Percentiles rank a stretch among this genome's conserved stretches.
Evolutionary conservation across 257 asterid genomes (phyloP).

Genomic region (Nicotiana sylvestris): DNA sequence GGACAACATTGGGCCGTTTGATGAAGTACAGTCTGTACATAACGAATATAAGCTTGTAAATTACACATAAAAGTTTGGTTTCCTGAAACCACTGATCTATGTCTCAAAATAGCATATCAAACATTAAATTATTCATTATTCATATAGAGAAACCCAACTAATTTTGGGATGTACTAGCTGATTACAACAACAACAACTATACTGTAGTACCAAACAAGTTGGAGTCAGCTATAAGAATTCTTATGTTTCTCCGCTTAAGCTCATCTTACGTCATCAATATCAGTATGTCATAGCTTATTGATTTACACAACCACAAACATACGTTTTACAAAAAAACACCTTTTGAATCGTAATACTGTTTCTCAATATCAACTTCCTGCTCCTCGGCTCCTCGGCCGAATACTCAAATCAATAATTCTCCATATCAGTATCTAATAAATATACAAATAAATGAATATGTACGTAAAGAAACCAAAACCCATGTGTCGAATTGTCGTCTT

Average conservation of each 20-base stretch:
- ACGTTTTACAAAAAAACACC: conserved; percentile 26
- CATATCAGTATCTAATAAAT: background rate
- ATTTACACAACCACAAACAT: no score
- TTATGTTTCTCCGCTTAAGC: no score
- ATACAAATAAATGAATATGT: background rate
- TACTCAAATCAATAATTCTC: conserved; percentile 93
- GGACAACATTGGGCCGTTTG: background rate
- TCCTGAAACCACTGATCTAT: background rate
- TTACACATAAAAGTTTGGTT: background rate
- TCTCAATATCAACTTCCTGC: conserved; percentile 93
- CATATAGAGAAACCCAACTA: no score
- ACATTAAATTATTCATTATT: background rate
- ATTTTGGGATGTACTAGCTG: no score
- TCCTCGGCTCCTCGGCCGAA: conserved; percentile 94
- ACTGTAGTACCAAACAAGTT: no score
- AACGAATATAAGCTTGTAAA: background rate
- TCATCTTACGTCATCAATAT: no score
- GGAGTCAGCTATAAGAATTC: no score
- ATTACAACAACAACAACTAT: no score
- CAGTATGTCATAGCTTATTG: no score
- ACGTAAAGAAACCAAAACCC: background rate
- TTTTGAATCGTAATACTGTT: conserved; percentile 93
- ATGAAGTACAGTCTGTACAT: no score
- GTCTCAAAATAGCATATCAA: background rate
- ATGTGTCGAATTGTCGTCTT: background rate